Base-by-base conservation (phyloP, 2,329 filamentous ascomycete genomes). In the Chaetoscypha palmicola region DNA sequence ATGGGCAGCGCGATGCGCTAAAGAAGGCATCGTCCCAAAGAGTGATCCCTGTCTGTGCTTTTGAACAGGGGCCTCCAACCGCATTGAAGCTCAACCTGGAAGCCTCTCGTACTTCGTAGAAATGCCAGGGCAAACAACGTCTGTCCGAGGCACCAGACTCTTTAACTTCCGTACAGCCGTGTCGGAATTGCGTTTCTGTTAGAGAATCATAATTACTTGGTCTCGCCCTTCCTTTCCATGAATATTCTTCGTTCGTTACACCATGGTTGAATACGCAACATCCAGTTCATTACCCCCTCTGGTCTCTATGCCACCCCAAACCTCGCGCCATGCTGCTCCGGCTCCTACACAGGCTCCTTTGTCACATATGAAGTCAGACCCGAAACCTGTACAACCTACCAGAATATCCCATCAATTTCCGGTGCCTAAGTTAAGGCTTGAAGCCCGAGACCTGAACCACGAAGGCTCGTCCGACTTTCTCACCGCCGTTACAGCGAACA, bases 391-490 rank as follows among this genome's bases (percentile, higher is more conserved):
- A 21, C 3, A 23, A 32, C 24, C 24, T 45, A 3, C 37, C 46
- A 2, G 47, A 52, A 26, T 19, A 24, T 30, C 20, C n/a, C 40
- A 41, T 20, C 24, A 48, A 33, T 73, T 74, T 54, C 50, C 64
- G 3, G 60, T 72, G 32, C 77, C 77, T 30, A 77, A 73, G 54
- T 69, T 83, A 38, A 74, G 77, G 14, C 69, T 83, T 38, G 71
- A 79, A 57, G 63, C 81, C 52, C 71, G 73, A 38, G 76, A 83
- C 56, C 66, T 82, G 46, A 58, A 62, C 41, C 74, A 81, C 64
- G 64, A 74, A 1, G 86, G 83, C 44, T 67, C 82, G 4, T 62
- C 68, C 23, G 67, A 77, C 49, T 94, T 95, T 64, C 76, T 94
- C 46, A 64, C 66, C 40, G 68, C 79, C 30, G 67, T 88, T 50